Percentiles rank a stretch among this genome's conserved stretches.
Conservation (phyloP, 1,139 yeast genomes). For the Chernovozyma aurita region DNA sequence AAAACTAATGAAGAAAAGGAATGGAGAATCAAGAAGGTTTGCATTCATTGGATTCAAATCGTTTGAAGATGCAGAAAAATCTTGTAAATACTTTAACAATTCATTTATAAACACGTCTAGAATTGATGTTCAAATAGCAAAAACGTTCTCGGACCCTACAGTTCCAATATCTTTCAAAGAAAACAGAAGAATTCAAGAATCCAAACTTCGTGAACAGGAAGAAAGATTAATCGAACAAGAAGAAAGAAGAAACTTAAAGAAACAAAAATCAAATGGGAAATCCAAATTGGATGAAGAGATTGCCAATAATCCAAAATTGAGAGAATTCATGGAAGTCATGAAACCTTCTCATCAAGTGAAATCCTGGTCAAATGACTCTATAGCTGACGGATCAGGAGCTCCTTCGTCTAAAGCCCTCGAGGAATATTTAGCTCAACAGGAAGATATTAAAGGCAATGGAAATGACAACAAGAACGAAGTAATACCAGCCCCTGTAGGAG, state of each 20-base stretch:
- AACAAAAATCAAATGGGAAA: slow-evolving; percentile 19
- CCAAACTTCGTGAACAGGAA: slow-evolving; percentile 52
- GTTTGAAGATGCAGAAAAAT: slow-evolving; percentile 68
- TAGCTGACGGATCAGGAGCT: slow-evolving; percentile 50
- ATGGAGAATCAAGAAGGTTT: slow-evolving; percentile 87
- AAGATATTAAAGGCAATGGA: slow-evolving; percentile 9
- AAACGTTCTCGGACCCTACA: slow-evolving; percentile 74
- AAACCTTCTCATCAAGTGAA: slow-evolving; percentile 63
- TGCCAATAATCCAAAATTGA: slow-evolving; percentile 60
- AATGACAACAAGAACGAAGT: slow-evolving; percentile 17
- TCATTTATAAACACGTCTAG: slow-evolving; percentile 81
- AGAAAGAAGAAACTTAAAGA: slow-evolving; percentile 31
- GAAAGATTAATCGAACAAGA: slow-evolving; percentile 45
- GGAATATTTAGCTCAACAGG: slow-evolving; percentile 30
- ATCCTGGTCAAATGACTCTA: slow-evolving; percentile 75
- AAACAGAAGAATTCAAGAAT: slow-evolving; percentile 52
- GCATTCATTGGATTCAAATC: slow-evolving; percentile 87
- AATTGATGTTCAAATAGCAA: slow-evolving; percentile 77
- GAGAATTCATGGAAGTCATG: slow-evolving; percentile 80
- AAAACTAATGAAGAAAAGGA: slow-evolving; percentile 70
- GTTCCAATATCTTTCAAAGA: slow-evolving; percentile 75
- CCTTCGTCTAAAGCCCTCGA: slow-evolving; percentile 42
- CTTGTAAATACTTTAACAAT: slow-evolving; percentile 70
- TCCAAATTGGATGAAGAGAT: slow-evolving; percentile 53
- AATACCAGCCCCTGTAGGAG: slow-evolving; percentile 36